phyloP scores from a whole-genome alignment of 768 basidiomycete genomes.

The Holtermanniella nyarrowii region DNA sequence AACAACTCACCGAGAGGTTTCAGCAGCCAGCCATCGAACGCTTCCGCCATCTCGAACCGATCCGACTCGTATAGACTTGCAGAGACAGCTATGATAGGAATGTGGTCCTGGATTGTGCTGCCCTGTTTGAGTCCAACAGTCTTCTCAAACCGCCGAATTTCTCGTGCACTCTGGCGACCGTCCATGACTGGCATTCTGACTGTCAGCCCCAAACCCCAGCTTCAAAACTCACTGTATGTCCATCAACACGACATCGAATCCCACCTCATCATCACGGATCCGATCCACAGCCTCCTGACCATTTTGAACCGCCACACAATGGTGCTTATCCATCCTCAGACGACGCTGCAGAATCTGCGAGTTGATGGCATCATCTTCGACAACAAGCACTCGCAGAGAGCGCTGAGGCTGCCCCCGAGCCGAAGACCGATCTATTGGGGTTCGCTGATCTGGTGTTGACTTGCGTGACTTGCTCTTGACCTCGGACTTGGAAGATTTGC shows the following conservation, averaged over 20 bases:
- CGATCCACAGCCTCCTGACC: conserved; percentile 64
- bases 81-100: conserved; percentile 74
- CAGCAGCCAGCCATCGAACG: conserved; percentile 73
- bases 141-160: conserved; percentile 56
- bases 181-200: conserved; percentile 71
- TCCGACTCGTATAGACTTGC: conserved; percentile 58
- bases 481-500: not conserved
- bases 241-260: conserved; percentile 69
- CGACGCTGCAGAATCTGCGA: conserved; percentile 60
- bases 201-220: no score
- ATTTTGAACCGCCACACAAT: conserved; percentile 57
- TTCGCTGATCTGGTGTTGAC: not conserved
- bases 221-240: conserved; percentile 59
- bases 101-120: conserved; percentile 49
- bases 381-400: conserved; percentile 8
- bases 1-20: conserved; percentile 53
- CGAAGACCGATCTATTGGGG: not conserved
- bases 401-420: not conserved
- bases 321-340: conserved; percentile 56
- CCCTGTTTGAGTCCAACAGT: conserved; percentile 5
- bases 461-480: not conserved
- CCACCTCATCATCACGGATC: conserved; percentile 48
- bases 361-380: conserved; percentile 64
- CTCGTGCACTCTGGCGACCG: conserved; percentile 58
- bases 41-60: conserved; percentile 48